Base-by-base conservation (phyloP, 2,329 filamentous ascomycete genomes). In the Penicillium sp. region DNA sequence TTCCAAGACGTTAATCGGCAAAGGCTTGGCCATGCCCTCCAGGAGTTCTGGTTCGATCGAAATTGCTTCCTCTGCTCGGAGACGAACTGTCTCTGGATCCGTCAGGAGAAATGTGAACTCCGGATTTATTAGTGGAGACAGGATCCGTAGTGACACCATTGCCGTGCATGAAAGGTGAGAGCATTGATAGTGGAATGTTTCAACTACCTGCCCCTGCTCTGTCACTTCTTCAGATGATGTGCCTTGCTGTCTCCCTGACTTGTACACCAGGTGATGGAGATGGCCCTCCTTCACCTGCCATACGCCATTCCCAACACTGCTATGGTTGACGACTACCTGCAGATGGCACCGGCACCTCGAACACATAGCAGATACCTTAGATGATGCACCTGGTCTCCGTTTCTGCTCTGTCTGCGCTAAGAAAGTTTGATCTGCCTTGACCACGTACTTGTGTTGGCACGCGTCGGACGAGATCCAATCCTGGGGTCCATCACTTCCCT, bases 351-450 rank as follows among this genome's bases (percentile, higher is more conserved):
- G 77, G 61, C 84, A 87, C 49, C 71, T 73, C 46, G 73, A 67
- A 65, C 84, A 87, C 54, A 81, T 75, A 3, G 81, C 74, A 13
- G 82, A 77, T 23, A 84, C 71, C 54, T 75, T 80, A 61, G 78
- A 81, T 38, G 72, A 61, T 2, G 74, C 73, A 46, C 76, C 73
- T 9, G 68, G 63, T 14, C 46, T 58, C 37, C 67, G 66, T 48
- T 60, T 62, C 41, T 68, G 63, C 14, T 68, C 68, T 35, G 70
- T 62, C 9, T 63, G 61, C 5, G 76, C 73, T 22, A 76, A 60
- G 26, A 69, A 63, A 44, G 77, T 80, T 63, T 84, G 80, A 37
- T 72, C 69, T 16, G 67, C 51, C 60, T 86, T 85, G 37, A 70
- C 70, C 36, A 75, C 70, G 60, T 85, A 81, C 23, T 71, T 67